Evolutionary conservation across 805 yeast species (phyloP).

Genomic region (Sugiyamaella smithiae): DNA sequence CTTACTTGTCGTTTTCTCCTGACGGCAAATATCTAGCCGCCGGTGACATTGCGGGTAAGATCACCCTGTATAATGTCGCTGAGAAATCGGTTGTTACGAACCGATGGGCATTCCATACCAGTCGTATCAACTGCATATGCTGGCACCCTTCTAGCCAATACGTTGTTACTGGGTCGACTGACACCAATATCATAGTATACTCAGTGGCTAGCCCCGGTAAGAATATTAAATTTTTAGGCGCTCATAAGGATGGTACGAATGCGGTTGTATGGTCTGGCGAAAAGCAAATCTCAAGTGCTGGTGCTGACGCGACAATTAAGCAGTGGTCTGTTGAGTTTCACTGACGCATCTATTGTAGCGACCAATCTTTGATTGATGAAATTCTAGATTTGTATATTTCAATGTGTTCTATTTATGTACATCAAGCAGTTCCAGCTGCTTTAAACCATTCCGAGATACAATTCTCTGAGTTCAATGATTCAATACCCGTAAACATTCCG

Average conservation of each 20-base stretch:
- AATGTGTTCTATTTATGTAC: too few relatives aligned
- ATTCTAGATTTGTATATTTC: too few relatives aligned
- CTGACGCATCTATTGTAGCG: too few relatives aligned
- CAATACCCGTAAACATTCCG: conserved; percentile 55
- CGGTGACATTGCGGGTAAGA: conserved; percentile 86
- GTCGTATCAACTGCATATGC: conserved; percentile 68
- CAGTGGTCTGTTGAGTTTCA: conserved; percentile 51
- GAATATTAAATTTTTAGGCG: conserved; percentile 67
- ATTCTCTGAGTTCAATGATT: conserved; percentile 59
- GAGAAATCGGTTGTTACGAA: conserved; percentile 62
- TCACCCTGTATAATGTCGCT: conserved; percentile 59
- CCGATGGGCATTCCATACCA: conserved; percentile 94
- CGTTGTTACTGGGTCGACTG: conserved; percentile 78
- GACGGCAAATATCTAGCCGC: conserved; percentile 68
- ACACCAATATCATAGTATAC: conserved; percentile 75
- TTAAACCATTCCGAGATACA: conserved; percentile 66
- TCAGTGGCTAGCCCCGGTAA: conserved; percentile 75
- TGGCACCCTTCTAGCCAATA: conserved; percentile 78
- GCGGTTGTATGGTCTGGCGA: conserved; percentile 63
- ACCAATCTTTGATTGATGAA: too few relatives aligned
- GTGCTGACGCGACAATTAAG: conserved; percentile 79
- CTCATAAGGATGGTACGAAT: conserved; percentile 86
- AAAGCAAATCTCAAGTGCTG: conserved; percentile 59
- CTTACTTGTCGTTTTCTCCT: conserved; percentile 66
- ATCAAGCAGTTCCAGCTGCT: conserved; percentile 22